phyloP scores from a whole-genome alignment of 352 stramenopile species.

The Globisporangium paddicum region DNA sequence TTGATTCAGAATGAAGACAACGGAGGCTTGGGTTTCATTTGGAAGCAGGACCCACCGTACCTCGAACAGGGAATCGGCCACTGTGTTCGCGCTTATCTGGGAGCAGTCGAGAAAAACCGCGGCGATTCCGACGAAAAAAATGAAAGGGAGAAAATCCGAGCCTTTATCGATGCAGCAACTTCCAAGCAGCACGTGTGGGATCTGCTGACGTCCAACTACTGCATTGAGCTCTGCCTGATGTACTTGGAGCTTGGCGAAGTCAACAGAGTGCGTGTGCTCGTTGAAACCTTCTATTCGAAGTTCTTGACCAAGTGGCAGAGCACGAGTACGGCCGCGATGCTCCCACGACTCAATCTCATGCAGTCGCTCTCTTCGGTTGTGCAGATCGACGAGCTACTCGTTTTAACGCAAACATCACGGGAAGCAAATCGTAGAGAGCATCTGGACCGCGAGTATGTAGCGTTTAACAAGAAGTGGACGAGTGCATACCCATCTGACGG shows the following conservation, averaged over 20 bases:
- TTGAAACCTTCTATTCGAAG: slow-evolving; percentile 53
- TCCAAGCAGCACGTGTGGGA: slow-evolving; percentile 30
- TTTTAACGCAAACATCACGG: slow-evolving; percentile 11
- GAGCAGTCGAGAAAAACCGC: slow-evolving; percentile 17
- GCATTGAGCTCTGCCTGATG: slow-evolving; percentile 43
- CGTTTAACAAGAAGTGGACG: slow-evolving; percentile 40
- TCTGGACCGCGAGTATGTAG: slow-evolving; percentile 12
- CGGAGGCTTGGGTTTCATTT: slow-evolving; percentile 33
- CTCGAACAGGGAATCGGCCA: slow-evolving; percentile 57
- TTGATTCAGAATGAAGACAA: slow-evolving; percentile 18
- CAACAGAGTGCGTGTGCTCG: slow-evolving; percentile 39
- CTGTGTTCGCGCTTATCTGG: slow-evolving; percentile 43
- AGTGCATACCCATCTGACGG: slow-evolving; percentile 32
- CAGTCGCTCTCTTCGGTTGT: slow-evolving; percentile 63
- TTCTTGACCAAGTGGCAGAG: slow-evolving; percentile 59
- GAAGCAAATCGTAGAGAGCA: background rate
- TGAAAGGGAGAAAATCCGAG: slow-evolving; percentile 4
- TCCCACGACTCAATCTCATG: slow-evolving; percentile 51
- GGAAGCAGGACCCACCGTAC: slow-evolving; percentile 58
- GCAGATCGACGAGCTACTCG: slow-evolving; percentile 52
- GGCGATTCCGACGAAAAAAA: background rate
- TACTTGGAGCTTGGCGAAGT: slow-evolving; percentile 38
- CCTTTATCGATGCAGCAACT: slow-evolving; percentile 22
- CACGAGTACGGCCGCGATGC: slow-evolving; percentile 36
- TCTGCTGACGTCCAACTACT: slow-evolving; percentile 37